Percentiles rank a stretch among this genome's conserved stretches.
phyloP scores from a whole-genome alignment of 1,139 yeast species.

The Candida sojae region DNA sequence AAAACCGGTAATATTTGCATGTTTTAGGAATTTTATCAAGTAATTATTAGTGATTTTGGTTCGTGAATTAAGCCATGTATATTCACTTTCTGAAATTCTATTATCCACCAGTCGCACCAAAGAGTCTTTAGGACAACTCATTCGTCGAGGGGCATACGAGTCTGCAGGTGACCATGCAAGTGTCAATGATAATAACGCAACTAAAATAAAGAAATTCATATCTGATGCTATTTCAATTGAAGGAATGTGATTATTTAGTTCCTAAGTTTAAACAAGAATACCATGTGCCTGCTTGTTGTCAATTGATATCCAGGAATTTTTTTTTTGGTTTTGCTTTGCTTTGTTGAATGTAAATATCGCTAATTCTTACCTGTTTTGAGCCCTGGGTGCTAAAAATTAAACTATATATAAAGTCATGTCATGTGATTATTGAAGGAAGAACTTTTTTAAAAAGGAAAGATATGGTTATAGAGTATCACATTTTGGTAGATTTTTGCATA shows the following conservation, averaged over 20 bases:
- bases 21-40: conserved; percentile 30
- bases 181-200: background rate
- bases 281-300: too few relatives aligned
- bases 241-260: too few relatives aligned
- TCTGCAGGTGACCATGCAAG: background rate
- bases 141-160: background rate
- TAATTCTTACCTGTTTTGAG: background rate
- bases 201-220: background rate
- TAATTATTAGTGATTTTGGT: conserved; percentile 27
- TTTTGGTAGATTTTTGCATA: too few relatives aligned
- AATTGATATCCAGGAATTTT: background rate
- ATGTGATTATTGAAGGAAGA: too few relatives aligned
- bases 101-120: background rate
- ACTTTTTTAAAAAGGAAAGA: too few relatives aligned
- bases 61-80: background rate
- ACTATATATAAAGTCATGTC: too few relatives aligned
- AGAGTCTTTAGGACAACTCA: background rate
- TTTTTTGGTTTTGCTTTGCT: background rate
- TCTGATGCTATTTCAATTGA: too few relatives aligned
- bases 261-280: too few relatives aligned
- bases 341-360: background rate
- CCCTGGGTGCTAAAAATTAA: background rate
- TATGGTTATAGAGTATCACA: too few relatives aligned
- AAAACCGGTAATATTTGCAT: conserved; percentile 37
- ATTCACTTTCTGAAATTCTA: background rate